phyloP scores from a whole-genome alignment of 805 yeast genomes.

The Myxozyma geophila region DNA sequence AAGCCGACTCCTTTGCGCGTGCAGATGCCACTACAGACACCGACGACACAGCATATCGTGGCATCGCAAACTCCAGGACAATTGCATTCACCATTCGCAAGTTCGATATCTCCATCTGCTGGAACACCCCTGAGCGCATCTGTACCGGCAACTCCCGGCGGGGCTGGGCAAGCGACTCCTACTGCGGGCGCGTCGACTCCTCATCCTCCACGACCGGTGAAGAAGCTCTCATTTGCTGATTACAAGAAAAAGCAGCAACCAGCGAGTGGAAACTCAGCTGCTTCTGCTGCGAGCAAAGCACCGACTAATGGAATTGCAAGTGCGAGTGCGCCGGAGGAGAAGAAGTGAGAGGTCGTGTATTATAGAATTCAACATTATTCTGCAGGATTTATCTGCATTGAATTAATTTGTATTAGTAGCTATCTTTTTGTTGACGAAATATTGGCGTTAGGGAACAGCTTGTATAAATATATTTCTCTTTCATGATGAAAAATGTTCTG shows the following conservation, averaged over 20 bases:
- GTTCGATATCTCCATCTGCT: neutral
- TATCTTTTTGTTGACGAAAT: neutral
- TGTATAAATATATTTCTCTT: neutral
- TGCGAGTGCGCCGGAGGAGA: constrained; percentile 7
- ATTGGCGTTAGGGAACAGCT: constrained; percentile 5
- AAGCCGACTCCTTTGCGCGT: constrained; percentile 13
- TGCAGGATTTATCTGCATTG: neutral
- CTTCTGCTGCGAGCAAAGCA: neutral
- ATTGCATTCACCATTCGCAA: constrained; percentile 4
- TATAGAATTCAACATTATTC: neutral
- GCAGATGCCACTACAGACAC: constrained; percentile 8
- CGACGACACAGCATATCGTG: neutral
- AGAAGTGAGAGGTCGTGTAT: constrained; percentile 3
- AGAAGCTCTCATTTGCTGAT: constrained; percentile 40
- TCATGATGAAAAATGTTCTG: neutral
- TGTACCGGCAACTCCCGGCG: constrained; percentile 6
- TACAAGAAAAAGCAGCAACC: constrained; percentile 38
- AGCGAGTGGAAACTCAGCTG: too few relatives aligned
- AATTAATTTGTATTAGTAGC: neutral
- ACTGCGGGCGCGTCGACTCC: constrained; percentile 5
- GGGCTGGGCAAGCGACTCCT: neutral
- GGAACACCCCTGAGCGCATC: neutral
- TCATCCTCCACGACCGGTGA: constrained; percentile 36
- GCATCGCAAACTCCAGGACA: constrained; percentile 6
- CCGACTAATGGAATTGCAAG: neutral